Percentiles rank a stretch among this genome's conserved stretches.
These are phyloP conservation scores for Helotiales sp. DNA, from an alignment of 2,329 filamentous ascomycete species.

Conservation along the genomic window DNA sequence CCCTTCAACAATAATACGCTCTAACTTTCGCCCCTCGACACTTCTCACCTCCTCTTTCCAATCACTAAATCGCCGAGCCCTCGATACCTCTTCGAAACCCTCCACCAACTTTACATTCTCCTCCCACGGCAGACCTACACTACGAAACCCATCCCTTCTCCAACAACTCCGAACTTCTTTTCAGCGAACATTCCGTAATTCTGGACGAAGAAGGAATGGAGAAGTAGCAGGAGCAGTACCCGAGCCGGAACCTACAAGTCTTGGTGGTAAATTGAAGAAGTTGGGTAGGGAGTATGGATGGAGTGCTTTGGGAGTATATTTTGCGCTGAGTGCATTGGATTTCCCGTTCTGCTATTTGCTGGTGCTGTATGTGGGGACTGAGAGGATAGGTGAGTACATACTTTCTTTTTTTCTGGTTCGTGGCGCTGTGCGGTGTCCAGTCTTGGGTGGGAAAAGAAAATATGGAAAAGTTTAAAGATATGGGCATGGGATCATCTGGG, in stretches of 20 bases:
- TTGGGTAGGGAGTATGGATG: slow-evolving; percentile 93
- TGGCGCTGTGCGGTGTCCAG: not conserved
- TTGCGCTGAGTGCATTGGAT: slow-evolving; percentile 79
- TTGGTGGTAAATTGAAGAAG: slow-evolving; percentile 60
- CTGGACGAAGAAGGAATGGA: slow-evolving; percentile 13
- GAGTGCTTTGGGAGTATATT: slow-evolving; percentile 89
- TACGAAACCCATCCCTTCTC: slow-evolving; percentile 18
- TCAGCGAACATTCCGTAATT: no score
- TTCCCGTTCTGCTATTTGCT: slow-evolving; percentile 94
- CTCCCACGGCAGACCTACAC: slow-evolving; percentile 16
- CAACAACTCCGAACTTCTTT: slow-evolving; percentile 27
- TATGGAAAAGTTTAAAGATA: not conserved
- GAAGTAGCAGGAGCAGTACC: not conserved
- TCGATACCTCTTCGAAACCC: slow-evolving; percentile 16
- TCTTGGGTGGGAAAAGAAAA: not conserved
- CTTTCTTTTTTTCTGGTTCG: not conserved
- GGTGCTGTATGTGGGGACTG: slow-evolving; percentile 79
- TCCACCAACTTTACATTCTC: slow-evolving; percentile 27
- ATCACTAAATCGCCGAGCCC: no score
- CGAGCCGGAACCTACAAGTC: slow-evolving; percentile 23
- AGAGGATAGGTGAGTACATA: slow-evolving; percentile 69
- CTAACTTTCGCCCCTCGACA: slow-evolving; percentile 5
- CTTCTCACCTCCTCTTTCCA: no score
- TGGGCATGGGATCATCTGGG: not conserved
- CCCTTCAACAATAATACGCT: slow-evolving; percentile 14